These are phyloP conservation scores for Rhizomucor pusillus DNA, from an alignment of 371 early-diverging fungal genomes.

Conservation along the genomic window DNA sequence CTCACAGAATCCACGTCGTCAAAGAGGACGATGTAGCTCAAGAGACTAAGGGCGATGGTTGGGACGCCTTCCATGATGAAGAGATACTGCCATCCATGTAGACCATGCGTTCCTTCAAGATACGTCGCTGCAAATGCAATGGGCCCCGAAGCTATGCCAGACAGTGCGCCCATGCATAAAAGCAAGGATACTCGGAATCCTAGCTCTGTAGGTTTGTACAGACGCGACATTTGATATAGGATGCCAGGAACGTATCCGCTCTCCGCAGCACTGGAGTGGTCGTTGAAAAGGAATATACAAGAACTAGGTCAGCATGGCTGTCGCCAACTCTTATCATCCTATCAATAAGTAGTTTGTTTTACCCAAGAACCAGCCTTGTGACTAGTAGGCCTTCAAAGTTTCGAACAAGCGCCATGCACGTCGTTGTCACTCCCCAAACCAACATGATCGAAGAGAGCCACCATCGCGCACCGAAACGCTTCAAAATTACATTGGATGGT, in stretches of 20 bases:
- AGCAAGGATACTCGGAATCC: conserved; percentile 17
- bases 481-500: conserved; percentile 39
- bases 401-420: conserved; percentile 21
- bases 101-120: conserved; percentile 23
- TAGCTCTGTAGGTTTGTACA: conserved; percentile 27
- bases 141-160: conserved; percentile 19
- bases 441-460: conserved; percentile 48
- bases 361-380: conserved; percentile 25
- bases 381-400: conserved; percentile 26
- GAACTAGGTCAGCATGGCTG: background rate
- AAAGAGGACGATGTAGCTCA: conserved; percentile 28
- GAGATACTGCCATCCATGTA: conserved; percentile 44
- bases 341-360: background rate
- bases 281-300: background rate
- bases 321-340: background rate
- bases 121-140: conserved; percentile 25
- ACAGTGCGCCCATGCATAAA: conserved; percentile 13
- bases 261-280: conserved; percentile 12
- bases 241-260: conserved; percentile 26
- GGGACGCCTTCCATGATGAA: conserved; percentile 38
- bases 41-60: conserved; percentile 24
- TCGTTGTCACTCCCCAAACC: conserved; percentile 31
- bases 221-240: conserved; percentile 21
- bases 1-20: conserved; percentile 21
- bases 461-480: conserved; percentile 26